A percentile compares a stretch with the other conserved stretches of the same genome.
These are phyloP conservation scores for Sarocladium brachiariae DNA, from an alignment of 2,329 filamentous ascomycete species.

Conservation along the genomic window DNA sequence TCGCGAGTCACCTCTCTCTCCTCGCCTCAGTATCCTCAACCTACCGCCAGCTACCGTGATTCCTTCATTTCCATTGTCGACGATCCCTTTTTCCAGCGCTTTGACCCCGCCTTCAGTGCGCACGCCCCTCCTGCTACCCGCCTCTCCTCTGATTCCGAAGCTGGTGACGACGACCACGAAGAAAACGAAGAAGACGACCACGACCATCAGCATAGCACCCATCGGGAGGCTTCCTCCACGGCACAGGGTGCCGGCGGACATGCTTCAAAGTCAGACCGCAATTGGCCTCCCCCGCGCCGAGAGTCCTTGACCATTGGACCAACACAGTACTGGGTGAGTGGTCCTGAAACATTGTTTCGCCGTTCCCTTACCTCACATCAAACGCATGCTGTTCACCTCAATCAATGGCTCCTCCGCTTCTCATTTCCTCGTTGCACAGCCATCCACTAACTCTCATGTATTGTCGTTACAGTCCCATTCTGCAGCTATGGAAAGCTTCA, in stretches of 20 bases:
- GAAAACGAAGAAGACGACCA: conserved; percentile 14
- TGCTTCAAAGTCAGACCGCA: conserved; percentile 30
- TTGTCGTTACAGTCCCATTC: conserved; percentile 20
- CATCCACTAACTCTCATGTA: not conserved
- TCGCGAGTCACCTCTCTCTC: conserved; percentile 13
- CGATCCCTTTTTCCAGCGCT: conserved; percentile 47
- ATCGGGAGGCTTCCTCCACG: conserved; percentile 18
- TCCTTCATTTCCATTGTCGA: conserved; percentile 48
- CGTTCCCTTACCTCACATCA: not conserved
- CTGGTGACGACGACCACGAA: conserved; percentile 8
- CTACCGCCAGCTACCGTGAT: conserved; percentile 29
- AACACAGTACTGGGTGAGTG: conserved; percentile 30
- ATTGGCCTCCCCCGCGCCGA: conserved; percentile 40
- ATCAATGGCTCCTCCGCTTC: conserved; percentile 15
- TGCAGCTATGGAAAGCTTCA: conserved; percentile 50
- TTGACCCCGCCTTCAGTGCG: conserved; percentile 26
- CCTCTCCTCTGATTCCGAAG: conserved; percentile 15
- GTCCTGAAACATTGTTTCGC: conserved; percentile 8
- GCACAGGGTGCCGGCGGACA: conserved; percentile 26
- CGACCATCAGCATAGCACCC: conserved; percentile 18
- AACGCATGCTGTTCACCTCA: conserved; percentile 12
- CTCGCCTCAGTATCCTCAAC: conserved; percentile 19
- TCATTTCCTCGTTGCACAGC: not conserved
- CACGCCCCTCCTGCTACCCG: conserved; percentile 14
- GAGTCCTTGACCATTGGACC: conserved; percentile 39